These are phyloP conservation scores for Scheffersomyces lignosus DNA, from an alignment of 805 yeast species.

Conservation along the genomic window DNA sequence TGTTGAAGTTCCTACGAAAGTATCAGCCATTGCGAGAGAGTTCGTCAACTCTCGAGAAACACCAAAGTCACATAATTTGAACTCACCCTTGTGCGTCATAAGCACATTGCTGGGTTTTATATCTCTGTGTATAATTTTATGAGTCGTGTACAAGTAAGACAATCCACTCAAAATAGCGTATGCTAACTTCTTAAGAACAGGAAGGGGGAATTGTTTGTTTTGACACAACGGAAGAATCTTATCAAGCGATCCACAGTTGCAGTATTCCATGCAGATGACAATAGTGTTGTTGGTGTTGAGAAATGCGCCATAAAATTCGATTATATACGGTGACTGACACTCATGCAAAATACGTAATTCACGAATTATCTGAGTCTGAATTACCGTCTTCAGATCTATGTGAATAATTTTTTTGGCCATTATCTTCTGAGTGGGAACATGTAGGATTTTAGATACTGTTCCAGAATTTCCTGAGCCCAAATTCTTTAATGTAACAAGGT, in stretches of 20 bases:
- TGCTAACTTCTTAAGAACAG: constrained; percentile 70
- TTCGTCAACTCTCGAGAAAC: constrained; percentile 89
- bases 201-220: constrained; percentile 48
- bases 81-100: constrained; percentile 80
- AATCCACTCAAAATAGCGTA: constrained; percentile 78
- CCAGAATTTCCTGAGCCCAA: constrained; percentile 96
- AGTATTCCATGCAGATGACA: constrained; percentile 91
- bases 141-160: constrained; percentile 75
- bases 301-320: constrained; percentile 90
- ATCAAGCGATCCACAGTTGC: constrained; percentile 93
- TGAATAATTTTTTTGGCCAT: constrained; percentile 91
- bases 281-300: constrained; percentile 65
- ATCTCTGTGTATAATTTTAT: constrained; percentile 91
- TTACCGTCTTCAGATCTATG: constrained; percentile 75
- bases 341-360: constrained; percentile 91
- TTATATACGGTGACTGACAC: constrained; percentile 79
- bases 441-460: constrained; percentile 82
- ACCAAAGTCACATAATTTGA: constrained; percentile 95
- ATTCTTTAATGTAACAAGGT: constrained; percentile 70
- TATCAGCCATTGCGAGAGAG: constrained; percentile 83
- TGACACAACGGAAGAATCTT: constrained; percentile 60
- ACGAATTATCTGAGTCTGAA: constrained; percentile 80
- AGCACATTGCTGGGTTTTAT: constrained; percentile 94
- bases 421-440: constrained; percentile 80
- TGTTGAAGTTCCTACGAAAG: constrained; percentile 96